phyloP scores from a whole-genome alignment of 2,329 filamentous ascomycete species.

The Calycina herbarum region DNA sequence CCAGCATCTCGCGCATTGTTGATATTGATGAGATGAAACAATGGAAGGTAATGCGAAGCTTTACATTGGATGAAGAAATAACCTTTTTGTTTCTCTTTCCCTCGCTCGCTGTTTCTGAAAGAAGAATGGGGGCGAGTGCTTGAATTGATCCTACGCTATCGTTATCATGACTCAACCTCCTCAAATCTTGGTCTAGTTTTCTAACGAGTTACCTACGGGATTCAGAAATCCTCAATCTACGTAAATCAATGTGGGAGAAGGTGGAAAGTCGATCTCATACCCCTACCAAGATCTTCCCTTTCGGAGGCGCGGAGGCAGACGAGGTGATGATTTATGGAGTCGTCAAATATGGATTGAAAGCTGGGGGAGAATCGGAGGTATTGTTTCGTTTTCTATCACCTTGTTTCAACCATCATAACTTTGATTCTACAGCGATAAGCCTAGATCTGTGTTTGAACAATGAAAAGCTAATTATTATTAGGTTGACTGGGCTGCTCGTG shows the following conservation, averaged over 20 bases:
- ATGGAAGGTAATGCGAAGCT: too few relatives aligned
- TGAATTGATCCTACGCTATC: too few relatives aligned
- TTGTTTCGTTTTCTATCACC: slow-evolving; percentile 13
- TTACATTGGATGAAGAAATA: too few relatives aligned
- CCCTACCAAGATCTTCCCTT: slow-evolving; percentile 50
- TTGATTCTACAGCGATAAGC: neutral
- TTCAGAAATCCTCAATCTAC: slow-evolving; percentile 50
- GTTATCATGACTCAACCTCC: too few relatives aligned
- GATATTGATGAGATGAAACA: too few relatives aligned
- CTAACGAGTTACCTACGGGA: neutral
- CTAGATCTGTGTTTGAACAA: neutral
- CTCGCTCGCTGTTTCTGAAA: neutral
- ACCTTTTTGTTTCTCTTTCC: too few relatives aligned
- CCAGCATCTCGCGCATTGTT: neutral
- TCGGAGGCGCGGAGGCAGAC: slow-evolving; percentile 43
- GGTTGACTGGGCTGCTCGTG: slow-evolving; percentile 34
- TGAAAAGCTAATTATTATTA: slow-evolving; percentile 9
- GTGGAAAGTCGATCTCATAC: slow-evolving; percentile 48
- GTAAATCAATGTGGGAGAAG: slow-evolving; percentile 54
- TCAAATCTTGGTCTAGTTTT: too few relatives aligned
- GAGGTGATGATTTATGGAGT: slow-evolving; percentile 56
- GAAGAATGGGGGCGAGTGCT: neutral
- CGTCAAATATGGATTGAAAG: slow-evolving; percentile 53
- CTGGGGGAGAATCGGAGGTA: slow-evolving; percentile 40
- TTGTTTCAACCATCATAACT: neutral